Percentiles rank a stretch among this genome's conserved stretches.
Evolutionary conservation across 768 basidiomycete species (phyloP).

Genomic region (Mycena sanguinolenta): DNA sequence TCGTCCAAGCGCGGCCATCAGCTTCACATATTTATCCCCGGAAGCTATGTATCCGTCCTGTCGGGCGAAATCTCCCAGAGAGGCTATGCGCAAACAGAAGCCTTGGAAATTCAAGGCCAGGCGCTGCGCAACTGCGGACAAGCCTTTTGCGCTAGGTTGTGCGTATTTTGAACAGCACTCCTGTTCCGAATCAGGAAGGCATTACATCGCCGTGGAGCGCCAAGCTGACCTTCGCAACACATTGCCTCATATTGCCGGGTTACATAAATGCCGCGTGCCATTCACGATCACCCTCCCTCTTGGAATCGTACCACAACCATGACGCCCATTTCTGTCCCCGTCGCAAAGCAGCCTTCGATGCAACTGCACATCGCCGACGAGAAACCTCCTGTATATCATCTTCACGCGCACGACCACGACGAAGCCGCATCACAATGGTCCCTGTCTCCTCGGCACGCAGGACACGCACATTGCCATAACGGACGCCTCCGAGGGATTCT

Average conservation of each 20-base stretch:
- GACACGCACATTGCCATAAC: slow-evolving; percentile 49
- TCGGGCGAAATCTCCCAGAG: too few relatives aligned
- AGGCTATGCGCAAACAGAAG: too few relatives aligned
- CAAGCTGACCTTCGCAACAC: not conserved
- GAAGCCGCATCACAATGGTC: slow-evolving; percentile 20
- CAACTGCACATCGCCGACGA: slow-evolving; percentile 22
- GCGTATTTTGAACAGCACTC: too few relatives aligned
- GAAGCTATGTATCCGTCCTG: too few relatives aligned
- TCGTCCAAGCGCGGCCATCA: too few relatives aligned
- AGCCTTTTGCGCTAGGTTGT: too few relatives aligned
- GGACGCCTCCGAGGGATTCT: slow-evolving; percentile 50
- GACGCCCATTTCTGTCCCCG: slow-evolving; percentile 21
- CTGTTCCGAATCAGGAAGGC: too few relatives aligned
- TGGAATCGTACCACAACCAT: slow-evolving; percentile 16
- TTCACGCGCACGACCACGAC: slow-evolving; percentile 4
- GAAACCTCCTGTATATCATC: slow-evolving; percentile 18
- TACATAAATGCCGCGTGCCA: slow-evolving; percentile 7
- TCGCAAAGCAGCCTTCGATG: slow-evolving; percentile 27
- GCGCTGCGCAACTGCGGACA: too few relatives aligned
- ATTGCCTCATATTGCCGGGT: not conserved
- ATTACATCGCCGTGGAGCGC: too few relatives aligned
- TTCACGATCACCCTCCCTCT: slow-evolving; percentile 5
- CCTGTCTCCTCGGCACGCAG: not conserved
- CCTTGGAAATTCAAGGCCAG: too few relatives aligned
- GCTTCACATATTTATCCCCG: too few relatives aligned